A percentile compares a stretch with the other conserved stretches of the same genome.
These are phyloP conservation scores for Spinacia oleracea DNA, from an alignment of 179 eudicot species.

Conservation along the genomic window DNA sequence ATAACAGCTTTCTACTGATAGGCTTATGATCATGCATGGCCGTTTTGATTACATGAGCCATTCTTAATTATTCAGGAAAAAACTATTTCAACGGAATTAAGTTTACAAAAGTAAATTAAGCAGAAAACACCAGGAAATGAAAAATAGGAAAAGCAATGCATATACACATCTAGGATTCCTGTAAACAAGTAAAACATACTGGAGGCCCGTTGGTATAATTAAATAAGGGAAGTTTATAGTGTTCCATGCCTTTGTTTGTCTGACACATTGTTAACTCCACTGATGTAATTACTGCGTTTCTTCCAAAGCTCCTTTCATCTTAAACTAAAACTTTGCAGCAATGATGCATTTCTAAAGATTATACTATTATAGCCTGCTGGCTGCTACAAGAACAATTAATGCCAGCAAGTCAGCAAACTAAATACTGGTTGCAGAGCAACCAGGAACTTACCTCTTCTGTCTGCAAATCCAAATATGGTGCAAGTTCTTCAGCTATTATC, in stretches of 20 bases:
- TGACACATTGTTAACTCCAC: background rate
- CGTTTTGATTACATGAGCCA: background rate
- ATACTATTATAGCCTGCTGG: background rate
- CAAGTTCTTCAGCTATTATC: slow-evolving; percentile 94
- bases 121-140: background rate
- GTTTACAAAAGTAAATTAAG: background rate
- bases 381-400: background rate
- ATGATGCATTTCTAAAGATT: background rate
- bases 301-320: background rate
- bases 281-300: background rate
- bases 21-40: background rate
- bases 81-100: background rate
- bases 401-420: background rate
- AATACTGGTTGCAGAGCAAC: background rate
- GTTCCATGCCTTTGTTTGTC: background rate
- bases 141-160: background rate
- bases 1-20: background rate
- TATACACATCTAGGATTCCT: background rate
- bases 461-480: slow-evolving; percentile 88
- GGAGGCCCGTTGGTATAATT: background rate
- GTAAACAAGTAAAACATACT: background rate
- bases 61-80: background rate
- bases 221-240: background rate
- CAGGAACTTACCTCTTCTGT: slow-evolving; percentile 39
- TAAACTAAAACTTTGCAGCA: background rate